A percentile compares a stretch with the other conserved stretches of the same genome.
Conservation (phyloP, 306 rosid genomes). For the Abrus pulchellus region DNA sequence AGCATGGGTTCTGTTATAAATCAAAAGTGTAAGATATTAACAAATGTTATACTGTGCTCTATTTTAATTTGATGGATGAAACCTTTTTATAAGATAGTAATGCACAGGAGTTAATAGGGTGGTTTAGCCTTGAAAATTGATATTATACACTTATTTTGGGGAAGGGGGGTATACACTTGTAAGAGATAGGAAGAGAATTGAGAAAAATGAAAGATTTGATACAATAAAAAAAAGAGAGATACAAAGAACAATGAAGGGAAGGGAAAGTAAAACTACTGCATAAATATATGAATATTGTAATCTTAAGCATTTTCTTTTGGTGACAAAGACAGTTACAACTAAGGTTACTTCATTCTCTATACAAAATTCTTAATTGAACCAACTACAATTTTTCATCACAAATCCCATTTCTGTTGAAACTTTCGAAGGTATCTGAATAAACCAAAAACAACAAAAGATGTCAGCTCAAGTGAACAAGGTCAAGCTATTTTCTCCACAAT, state of each 20-base stretch:
- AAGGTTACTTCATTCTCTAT: background rate
- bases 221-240: no score
- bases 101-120: background rate
- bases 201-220: no score
- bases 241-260: no score
- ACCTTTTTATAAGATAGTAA: background rate
- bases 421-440: slow-evolving; percentile 11
- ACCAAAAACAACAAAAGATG: background rate
- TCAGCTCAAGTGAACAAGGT: background rate
- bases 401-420: background rate
- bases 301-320: background rate
- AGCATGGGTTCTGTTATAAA: background rate
- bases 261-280: no score
- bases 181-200: no score
- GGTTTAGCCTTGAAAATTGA: background rate
- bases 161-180: no score
- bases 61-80: background rate
- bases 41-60: background rate
- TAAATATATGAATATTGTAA: no score
- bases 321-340: background rate
- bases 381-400: background rate
- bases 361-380: slow-evolving; percentile 3
- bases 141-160: no score
- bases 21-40: background rate
- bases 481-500: background rate